Evolutionary conservation across 495 filamentous ascomycete genomes (phyloP), one percentile per base, ranked within the genome.

Genomic region (Saxophila tyrrhenica): DNA sequence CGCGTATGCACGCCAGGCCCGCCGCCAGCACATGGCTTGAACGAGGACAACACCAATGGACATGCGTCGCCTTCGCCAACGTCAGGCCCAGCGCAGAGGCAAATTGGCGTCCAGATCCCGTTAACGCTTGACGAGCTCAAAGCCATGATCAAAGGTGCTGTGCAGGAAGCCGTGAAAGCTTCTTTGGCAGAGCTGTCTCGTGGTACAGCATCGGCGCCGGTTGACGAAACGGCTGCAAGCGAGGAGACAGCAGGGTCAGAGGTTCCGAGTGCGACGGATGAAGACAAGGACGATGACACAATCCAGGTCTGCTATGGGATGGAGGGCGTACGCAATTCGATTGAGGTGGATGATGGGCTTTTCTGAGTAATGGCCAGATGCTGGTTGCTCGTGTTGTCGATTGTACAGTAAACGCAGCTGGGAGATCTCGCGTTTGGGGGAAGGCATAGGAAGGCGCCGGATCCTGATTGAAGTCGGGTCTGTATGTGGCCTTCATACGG

Each of bases 1-100:
- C 38, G 58, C 16, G 54, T 61, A 8, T 61, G 58, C 20, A 61
- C 58, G 50, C 58, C 58, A 16, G 43, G 35, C 15, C 52, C 52
- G 32, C 47, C 46, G 22, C 22, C 50, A n/a, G 9, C 1, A 15
- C 49, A 46, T 38, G 29, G 29, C 7, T 5, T 13, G 29, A 13
- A 5, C 13, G 29, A 13, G 13, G 25, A 32, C 29, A 9, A 10
- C 3, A 39, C 56, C 43, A 49, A 57, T 47, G 24, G 42, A 49
- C 54, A 49, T n/a, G 42, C 22, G 5, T 24, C 43, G 47, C 51
- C 41, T 5, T 35, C 29, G 29, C n/a, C n/a, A n/a, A n/a, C n/a
- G n/a, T n/a, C n/a, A 35, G 5, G 29, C 7, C 7, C 13, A 35
- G 13, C 29, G 22, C 25, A 20, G 29, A 50, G 21, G 19, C 17